These are phyloP conservation scores for Tricholoma hemisulphureum DNA, from an alignment of 768 basidiomycete species.

Conservation along the genomic window DNA sequence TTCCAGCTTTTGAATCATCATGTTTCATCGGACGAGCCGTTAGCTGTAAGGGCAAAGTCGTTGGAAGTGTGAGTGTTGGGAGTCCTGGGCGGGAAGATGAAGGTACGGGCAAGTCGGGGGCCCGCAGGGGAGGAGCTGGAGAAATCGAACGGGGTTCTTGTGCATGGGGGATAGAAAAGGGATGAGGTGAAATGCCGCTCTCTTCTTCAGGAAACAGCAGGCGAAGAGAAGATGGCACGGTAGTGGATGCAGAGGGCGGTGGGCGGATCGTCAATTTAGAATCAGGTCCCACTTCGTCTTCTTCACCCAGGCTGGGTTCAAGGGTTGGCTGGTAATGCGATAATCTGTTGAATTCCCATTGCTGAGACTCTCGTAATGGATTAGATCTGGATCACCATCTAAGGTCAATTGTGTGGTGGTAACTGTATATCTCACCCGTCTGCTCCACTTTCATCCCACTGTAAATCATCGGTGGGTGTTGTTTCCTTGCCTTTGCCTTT, in stretches of 20 bases:
- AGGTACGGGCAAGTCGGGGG: not conserved
- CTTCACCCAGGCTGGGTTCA: conserved; percentile 23
- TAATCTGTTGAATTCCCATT: conserved; percentile 68
- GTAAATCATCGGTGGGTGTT: conserved; percentile 70
- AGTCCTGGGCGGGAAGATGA: not conserved
- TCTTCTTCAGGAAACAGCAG: conserved; percentile 68
- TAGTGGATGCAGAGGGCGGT: conserved; percentile 47
- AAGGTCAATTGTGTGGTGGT: not conserved
- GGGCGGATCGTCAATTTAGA: conserved; percentile 38
- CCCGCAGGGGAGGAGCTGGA: not conserved
- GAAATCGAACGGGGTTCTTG: not conserved
- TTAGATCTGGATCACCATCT: conserved; percentile 11
- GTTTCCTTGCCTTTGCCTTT: conserved; percentile 38
- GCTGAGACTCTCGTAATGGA: conserved; percentile 24
- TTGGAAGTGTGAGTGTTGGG: not conserved
- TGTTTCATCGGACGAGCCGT: not conserved
- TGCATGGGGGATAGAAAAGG: not conserved
- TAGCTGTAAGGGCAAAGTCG: not conserved
- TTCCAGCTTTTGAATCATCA: not conserved
- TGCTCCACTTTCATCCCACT: conserved; percentile 72
- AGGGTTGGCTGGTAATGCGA: conserved; percentile 43
- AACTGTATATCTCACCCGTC: conserved; percentile 40
- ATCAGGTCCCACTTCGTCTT: conserved; percentile 20
- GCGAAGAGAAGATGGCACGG: conserved; percentile 75
- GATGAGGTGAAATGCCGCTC: not conserved